Base-by-base conservation (phyloP, 2,329 filamentous ascomycete genomes). In the Alternaria postmessia region DNA sequence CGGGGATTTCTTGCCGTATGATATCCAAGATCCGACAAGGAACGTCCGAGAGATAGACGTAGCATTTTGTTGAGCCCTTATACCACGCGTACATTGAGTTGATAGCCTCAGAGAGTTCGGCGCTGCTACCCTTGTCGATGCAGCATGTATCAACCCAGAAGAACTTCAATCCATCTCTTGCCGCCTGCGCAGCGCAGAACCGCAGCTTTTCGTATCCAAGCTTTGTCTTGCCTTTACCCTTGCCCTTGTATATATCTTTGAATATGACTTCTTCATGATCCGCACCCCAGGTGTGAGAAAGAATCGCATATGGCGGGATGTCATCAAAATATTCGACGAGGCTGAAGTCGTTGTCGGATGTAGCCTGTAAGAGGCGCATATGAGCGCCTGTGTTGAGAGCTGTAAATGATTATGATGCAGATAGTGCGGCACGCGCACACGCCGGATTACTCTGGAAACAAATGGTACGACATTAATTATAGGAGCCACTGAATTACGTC, bases 81-180 rank as follows among this genome's bases (percentile, higher is more conserved):
- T 53, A 61, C 41, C 48, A 61, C 3, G 16, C 5, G 6, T 38
- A 57, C 53, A 57, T 57, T 3, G 9, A 32, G 30, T 32, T 32
- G n/a, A 18, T 20, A 4, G 52, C 57, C n/a, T 56, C 52, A 1
- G 39, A 20, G 3, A 60, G 28, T 14, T 60, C 52, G 2, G 52
- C 54, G n/a, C 53, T 47, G 22, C 39, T 36, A 30, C 28, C 12
- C 22, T 64, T 56, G 7, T 64, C 52, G 16, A 64, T 59, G 32
- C 59, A 62, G 28, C 51, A 57, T 7, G 54, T 54, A 44, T 57
- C 18, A 20, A 58, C 18, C 51, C 51, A 59, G 39, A 59, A 49
- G 39, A 39, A 59, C 7, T 61, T 16, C 4, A 59, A 9, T 2
- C 16, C 11, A 9, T 59, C 49, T 16, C 3, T 30, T 12, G 22